Evolutionary conservation across 805 yeast species (phyloP).

Genomic region (Lachancea lanzarotensis): DNA sequence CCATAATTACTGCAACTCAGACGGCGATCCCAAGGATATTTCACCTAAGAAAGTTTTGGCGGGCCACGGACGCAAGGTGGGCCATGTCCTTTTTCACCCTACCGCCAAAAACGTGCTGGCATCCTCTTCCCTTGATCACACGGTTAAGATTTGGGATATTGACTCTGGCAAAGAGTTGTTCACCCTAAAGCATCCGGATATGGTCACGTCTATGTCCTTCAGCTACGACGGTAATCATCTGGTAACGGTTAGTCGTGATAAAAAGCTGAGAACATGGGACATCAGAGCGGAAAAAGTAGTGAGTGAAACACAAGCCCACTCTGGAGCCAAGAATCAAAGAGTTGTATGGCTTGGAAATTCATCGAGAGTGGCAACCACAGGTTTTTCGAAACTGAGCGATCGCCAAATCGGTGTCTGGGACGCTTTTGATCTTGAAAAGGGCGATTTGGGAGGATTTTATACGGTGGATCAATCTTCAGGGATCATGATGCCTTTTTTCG

Average conservation of each 20-base stretch:
- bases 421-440: constrained; percentile 59
- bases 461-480: constrained; percentile 89
- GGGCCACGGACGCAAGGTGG: constrained; percentile 93
- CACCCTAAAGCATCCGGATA: constrained; percentile 79
- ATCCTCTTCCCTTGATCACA: constrained; percentile 82
- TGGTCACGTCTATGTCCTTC: constrained; percentile 89
- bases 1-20: constrained; percentile 46
- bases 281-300: constrained; percentile 65
- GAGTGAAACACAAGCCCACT: constrained; percentile 82
- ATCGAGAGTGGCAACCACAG: constrained; percentile 85
- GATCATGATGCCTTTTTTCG: constrained; percentile 85
- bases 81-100: constrained; percentile 87
- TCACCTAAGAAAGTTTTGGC: constrained; percentile 60
- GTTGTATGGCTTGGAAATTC: constrained; percentile 86
- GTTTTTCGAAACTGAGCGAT: constrained; percentile 86
- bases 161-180: constrained; percentile 63
- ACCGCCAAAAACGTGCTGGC: constrained; percentile 81
- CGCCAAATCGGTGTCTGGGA: constrained; percentile 97
- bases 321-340: constrained; percentile 88
- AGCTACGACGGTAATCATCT: constrained; percentile 81
- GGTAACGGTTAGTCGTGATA: constrained; percentile 89
- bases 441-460: constrained; percentile 86
- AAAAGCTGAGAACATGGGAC: constrained; percentile 88
- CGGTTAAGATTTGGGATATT: constrained; percentile 87
- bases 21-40: constrained; percentile 60